A percentile compares a stretch with the other conserved stretches of the same genome.
phyloP scores from a whole-genome alignment of 495 filamentous ascomycete species.

The Penicillium soppii region DNA sequence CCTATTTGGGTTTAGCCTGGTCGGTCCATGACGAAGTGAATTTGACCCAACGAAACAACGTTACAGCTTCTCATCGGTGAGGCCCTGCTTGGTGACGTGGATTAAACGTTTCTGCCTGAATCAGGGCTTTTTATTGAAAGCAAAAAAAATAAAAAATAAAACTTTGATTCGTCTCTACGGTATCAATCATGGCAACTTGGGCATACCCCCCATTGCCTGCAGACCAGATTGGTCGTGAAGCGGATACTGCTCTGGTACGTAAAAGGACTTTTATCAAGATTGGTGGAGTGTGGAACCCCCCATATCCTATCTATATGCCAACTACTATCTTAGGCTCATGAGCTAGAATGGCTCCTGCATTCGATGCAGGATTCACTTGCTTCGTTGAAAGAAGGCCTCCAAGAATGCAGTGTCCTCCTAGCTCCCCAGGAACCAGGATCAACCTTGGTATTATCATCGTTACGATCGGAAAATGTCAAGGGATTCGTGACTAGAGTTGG shows the following conservation, averaged over 20 bases:
- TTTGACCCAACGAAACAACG: conserved; percentile 15
- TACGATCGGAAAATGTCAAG: conserved; percentile 85
- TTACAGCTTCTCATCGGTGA: conserved; percentile 17
- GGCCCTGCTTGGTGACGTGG: conserved; percentile 26
- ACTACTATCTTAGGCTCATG: conserved; percentile 55
- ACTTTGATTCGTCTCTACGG: too few species aligned
- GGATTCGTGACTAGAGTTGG: conserved; percentile 84
- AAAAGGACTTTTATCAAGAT: too few species aligned
- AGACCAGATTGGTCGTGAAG: conserved; percentile 61
- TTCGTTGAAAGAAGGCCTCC: conserved; percentile 77
- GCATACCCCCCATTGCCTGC: conserved; percentile 72
- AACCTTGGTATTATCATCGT: conserved; percentile 85
- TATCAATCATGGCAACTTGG: conserved; percentile 63
- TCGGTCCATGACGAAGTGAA: conserved; percentile 37
- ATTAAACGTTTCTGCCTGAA: conserved; percentile 10
- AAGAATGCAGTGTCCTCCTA: conserved; percentile 83
- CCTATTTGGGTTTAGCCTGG: conserved; percentile 22
- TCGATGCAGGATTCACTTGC: conserved; percentile 74
- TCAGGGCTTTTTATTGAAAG: conserved; percentile 5
- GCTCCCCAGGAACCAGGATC: conserved; percentile 77
- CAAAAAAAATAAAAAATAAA: too few species aligned
- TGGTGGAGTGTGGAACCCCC: conserved; percentile 24
- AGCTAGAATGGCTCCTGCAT: conserved; percentile 84
- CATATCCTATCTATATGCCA: conserved; percentile 7
- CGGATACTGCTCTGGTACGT: conserved; percentile 67